A percentile compares a stretch with the other conserved stretches of the same genome.
Evolutionary conservation across 2,329 filamentous ascomycete species (phyloP).

Genomic region (Didymella sp.): DNA sequence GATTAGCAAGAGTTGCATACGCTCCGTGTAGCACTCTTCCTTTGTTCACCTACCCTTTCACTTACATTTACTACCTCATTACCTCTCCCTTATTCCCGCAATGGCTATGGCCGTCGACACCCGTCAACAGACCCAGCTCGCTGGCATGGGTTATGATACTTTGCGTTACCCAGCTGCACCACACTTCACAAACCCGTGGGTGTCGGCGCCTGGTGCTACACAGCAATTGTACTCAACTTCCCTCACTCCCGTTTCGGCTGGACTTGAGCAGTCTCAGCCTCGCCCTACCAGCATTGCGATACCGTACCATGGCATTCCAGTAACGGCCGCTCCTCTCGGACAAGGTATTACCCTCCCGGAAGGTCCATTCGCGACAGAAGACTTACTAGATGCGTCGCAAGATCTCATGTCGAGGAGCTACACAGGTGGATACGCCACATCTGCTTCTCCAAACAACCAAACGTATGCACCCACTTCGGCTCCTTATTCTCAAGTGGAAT

Average conservation of each 20-base stretch:
- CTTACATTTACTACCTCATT: constrained; percentile 11
- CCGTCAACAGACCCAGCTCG: constrained; percentile 74
- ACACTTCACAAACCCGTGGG: constrained; percentile 93
- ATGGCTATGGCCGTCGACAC: constrained; percentile 98
- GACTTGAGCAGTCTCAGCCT: constrained; percentile 58
- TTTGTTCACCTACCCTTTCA: constrained; percentile 28
- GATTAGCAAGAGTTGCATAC: constrained; percentile 31
- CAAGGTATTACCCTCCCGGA: constrained; percentile 70
- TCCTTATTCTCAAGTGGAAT: constrained; percentile 79
- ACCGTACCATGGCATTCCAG: constrained; percentile 76
- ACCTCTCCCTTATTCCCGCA: constrained; percentile 26
- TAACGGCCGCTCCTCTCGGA: constrained; percentile 75
- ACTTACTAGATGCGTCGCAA: constrained; percentile 75
- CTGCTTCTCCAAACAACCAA: constrained; percentile 71
- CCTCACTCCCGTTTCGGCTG: constrained; percentile 59
- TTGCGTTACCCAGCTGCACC: constrained; percentile 72
- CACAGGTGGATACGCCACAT: constrained; percentile 70
- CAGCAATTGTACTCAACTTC: constrained; percentile 71
- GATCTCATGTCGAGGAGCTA: constrained; percentile 79
- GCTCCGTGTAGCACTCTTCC: constrained; percentile 36
- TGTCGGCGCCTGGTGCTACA: constrained; percentile 64
- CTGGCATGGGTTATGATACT: constrained; percentile 77
- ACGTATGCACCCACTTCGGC: constrained; percentile 72
- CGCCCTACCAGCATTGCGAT: constrained; percentile 70
- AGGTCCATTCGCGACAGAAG: constrained; percentile 66